A percentile compares a stretch with the other conserved stretches of the same genome.
Evolutionary conservation across 75 land plant genomes (phyloP).

Genomic region (Selaginella moellendorffii): DNA sequence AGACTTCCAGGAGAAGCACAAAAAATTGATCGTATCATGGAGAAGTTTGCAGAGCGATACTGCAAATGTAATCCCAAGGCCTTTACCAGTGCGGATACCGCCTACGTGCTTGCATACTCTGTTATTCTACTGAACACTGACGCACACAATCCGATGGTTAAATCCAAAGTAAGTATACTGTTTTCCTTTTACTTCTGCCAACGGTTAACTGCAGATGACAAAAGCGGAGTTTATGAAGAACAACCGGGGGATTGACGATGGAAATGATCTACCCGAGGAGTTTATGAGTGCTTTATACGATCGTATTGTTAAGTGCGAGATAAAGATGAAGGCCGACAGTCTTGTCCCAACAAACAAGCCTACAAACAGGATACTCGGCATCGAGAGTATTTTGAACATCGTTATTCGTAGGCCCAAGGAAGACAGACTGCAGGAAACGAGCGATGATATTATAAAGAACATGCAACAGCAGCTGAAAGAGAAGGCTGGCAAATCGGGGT

Average conservation of each 20-base stretch:
- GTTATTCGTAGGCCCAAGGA: constrained; percentile 71
- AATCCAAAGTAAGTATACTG: constrained; percentile 50
- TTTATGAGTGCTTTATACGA: constrained; percentile 83
- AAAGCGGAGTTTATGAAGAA: constrained; percentile 90
- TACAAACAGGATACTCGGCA: constrained; percentile 64
- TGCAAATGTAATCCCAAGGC: constrained; percentile 96
- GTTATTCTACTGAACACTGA: constrained; percentile 97
- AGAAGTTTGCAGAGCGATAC: constrained; percentile 93
- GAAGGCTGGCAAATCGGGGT: constrained; percentile 97
- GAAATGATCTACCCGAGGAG: constrained; percentile 90
- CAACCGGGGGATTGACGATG: constrained; percentile 97
- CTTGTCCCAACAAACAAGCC: constrained; percentile 45
- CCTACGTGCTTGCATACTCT: constrained; percentile 96
- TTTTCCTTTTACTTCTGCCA: not conserved
- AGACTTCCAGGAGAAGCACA: constrained; percentile 99
- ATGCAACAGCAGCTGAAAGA: constrained; percentile 99
- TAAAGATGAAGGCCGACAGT: constrained; percentile 91
- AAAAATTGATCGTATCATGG: constrained; percentile 98
- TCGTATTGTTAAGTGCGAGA: constrained; percentile 84
- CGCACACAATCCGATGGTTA: constrained; percentile 97
- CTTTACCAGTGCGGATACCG: constrained; percentile 95
- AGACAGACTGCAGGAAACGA: constrained; percentile 56
- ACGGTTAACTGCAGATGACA: constrained; percentile 50
- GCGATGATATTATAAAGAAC: constrained; percentile 88
- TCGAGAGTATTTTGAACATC: constrained; percentile 88